Base-by-base conservation (phyloP, 2,329 filamentous ascomycete species). In the Bimuria novae-zelandiae region DNA sequence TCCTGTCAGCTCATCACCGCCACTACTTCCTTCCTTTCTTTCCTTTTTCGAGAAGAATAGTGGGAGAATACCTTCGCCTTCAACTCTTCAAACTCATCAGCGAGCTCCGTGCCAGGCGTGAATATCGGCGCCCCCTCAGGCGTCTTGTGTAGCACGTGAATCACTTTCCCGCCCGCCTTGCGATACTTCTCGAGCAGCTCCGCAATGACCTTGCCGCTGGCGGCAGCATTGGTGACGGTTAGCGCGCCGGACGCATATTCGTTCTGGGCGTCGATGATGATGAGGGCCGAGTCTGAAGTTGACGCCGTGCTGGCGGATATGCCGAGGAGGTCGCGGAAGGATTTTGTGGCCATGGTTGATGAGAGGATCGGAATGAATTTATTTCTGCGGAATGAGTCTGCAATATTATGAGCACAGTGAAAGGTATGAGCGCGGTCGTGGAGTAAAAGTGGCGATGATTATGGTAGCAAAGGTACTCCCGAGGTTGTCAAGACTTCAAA, bases 251-350 rank as follows among this genome's bases (percentile, higher is more conserved):
- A 71, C 10, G 82, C 81, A 57, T 86, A 89, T 72, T 89, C 87
- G 65, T 88, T 88, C 64, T 89, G 87, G 1, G 86, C 86, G 66
- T 89, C 86, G 64, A 89, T 85, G 70, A 89, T 88, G 62, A 89
- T 72, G 39, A 89, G 78, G 1, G 81, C 80, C 57, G 81, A 84
- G 72, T 89, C 84, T 37, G 71, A 68, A 0, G 80, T 74, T 0
- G 82, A 81, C 7, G 85, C 85, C 0, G 80, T 82, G 12, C 82
- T 84, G 21, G 80, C 79, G 8, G 76, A 66, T 11, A 80, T 73
- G 52, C 85, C 85, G 49, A 88, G 63, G 52, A 84, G 72, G 14
- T 73, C 53, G 52, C 83, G 82, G 74, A 84, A 81, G 37, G 76
- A 77, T 35, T 61, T 49, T 19, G 45, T 22, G 17, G 54, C 44